Conservation (phyloP, 108 stramenopile genomes). For the Pelagomonas calceolata region DNA sequence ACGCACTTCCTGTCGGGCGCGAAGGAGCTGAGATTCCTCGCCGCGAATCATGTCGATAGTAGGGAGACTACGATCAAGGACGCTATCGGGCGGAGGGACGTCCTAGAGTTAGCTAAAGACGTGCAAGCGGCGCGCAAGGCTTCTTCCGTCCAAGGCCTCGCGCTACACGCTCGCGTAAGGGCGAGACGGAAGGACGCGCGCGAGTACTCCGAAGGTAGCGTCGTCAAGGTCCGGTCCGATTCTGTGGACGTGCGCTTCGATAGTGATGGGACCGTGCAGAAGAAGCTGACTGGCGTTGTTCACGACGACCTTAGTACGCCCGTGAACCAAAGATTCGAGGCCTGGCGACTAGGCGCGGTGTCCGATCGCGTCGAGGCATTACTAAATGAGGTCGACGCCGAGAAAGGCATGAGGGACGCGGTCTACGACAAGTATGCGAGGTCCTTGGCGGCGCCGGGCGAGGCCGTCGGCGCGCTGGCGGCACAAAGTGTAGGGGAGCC, state of each 20-base stretch:
- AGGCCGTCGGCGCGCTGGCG: slow-evolving; percentile 95
- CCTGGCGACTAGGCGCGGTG: not conserved
- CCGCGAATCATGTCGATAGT: slow-evolving; percentile 61
- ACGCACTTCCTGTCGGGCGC: slow-evolving; percentile 68
- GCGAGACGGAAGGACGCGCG: too few relatives aligned
- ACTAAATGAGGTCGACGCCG: not conserved
- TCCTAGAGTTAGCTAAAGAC: too few relatives aligned
- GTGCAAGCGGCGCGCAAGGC: too few relatives aligned
- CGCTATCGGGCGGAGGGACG: slow-evolving; percentile 24
- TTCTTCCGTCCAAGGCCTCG: not conserved
- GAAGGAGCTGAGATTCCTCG: slow-evolving; percentile 71
- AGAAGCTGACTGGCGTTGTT: not conserved
- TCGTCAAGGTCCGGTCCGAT: too few relatives aligned
- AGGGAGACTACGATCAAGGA: slow-evolving; percentile 45
- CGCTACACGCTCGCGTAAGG: not conserved
- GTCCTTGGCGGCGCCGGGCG: slow-evolving; percentile 87
- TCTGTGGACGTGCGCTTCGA: not conserved
- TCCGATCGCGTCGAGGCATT: not conserved
- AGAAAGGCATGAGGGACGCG: slow-evolving; percentile 39
- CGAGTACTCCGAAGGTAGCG: too few relatives aligned
- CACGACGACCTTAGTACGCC: not conserved
- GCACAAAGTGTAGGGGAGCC: slow-evolving; percentile 96
- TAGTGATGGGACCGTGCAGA: not conserved
- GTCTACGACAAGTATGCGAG: slow-evolving; percentile 81
- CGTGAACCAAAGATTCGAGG: not conserved